Evolutionary conservation across 306 rosid genomes (phyloP), one percentile per base, ranked within the genome.

Genomic region (Cicer chorassanicum): DNA sequence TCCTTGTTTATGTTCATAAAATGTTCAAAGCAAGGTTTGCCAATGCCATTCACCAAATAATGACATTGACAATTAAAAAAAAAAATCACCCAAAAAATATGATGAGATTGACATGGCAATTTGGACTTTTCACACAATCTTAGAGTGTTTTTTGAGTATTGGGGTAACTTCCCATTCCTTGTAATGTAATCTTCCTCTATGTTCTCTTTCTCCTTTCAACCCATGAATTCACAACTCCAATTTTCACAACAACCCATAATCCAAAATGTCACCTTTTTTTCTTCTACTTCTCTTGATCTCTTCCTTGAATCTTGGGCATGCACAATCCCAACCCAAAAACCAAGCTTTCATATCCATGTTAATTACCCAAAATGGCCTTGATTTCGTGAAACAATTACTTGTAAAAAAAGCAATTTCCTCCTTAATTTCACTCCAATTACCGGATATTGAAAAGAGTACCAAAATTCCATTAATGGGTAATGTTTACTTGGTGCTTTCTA

Each of bases 281-380:
- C 4, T 86, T 72, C 76, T 86, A 36, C 69, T 92, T 6, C 83
- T 94, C 15, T 14, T 86, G 6, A 59, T 73, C 15, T 74, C 88
- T 40, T 78, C 84, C 11, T 77, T 85, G 42, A 18, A 16, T 74
- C 72, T 74, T 24, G 79, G 85, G 44, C 45, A 81, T 73, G 61
- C 91, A 61, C 87, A 84, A 80, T 43, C 76, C 62, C 72, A 78
- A 70, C 71, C 89, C 9, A 15, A 78, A 42, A 83, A 76, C 40
- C 68, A 87, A 70, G 79, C 86, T 82, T 94, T 85, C 81, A 81
- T 89, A 24, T 87, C 96, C 69, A 16, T 89, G 1, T 75, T 72
- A 41, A 83, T 92, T 29, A 87, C 96, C 76, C 89, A 87, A 86
- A 83, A 83, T 39, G 97, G 97, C 40, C 89, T 94, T 44, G 86